Percentiles rank a stretch among this genome's conserved stretches.
Evolutionary conservation across 495 filamentous ascomycete species (phyloP).

Genomic region (Neurospora sp.): DNA sequence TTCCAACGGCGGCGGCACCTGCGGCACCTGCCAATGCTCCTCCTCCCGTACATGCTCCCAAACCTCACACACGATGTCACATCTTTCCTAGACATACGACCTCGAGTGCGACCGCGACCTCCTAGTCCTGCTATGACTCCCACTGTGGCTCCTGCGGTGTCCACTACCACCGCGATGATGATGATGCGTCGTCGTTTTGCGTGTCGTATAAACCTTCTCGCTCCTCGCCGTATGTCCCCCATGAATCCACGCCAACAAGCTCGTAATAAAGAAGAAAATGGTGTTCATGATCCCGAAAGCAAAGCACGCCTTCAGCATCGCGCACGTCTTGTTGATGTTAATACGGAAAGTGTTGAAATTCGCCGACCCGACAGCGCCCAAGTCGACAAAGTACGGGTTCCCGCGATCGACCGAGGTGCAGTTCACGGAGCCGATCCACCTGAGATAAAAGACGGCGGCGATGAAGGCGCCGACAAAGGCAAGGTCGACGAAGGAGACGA

Average conservation of each 20-base stretch:
- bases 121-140: constrained; percentile 4
- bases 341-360: constrained; percentile 34
- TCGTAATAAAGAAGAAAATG: constrained; percentile 72
- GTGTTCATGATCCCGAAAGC: constrained; percentile 83
- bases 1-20: neutral
- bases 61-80: neutral
- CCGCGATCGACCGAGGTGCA: constrained; percentile 48
- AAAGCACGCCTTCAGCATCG: constrained; percentile 80
- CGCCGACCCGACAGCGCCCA: constrained; percentile 50
- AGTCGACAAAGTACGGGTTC: constrained; percentile 39
- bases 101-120: constrained; percentile 10
- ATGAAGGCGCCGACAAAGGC: constrained; percentile 76
- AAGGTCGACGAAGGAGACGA: constrained; percentile 72
- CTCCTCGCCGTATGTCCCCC: constrained; percentile 18
- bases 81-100: constrained; percentile 7
- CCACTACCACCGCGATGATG: neutral
- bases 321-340: constrained; percentile 62
- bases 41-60: neutral
- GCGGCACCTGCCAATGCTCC: neutral
- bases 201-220: constrained; percentile 5
- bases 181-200: neutral
- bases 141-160: constrained; percentile 3
- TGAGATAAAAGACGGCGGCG: constrained; percentile 64
- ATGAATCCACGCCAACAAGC: constrained; percentile 51
- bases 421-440: constrained; percentile 55